A percentile compares a stretch with the other conserved stretches of the same genome.
These are phyloP conservation scores for Leccinum ochraceum DNA, from an alignment of 768 basidiomycete genomes.

Conservation along the genomic window DNA sequence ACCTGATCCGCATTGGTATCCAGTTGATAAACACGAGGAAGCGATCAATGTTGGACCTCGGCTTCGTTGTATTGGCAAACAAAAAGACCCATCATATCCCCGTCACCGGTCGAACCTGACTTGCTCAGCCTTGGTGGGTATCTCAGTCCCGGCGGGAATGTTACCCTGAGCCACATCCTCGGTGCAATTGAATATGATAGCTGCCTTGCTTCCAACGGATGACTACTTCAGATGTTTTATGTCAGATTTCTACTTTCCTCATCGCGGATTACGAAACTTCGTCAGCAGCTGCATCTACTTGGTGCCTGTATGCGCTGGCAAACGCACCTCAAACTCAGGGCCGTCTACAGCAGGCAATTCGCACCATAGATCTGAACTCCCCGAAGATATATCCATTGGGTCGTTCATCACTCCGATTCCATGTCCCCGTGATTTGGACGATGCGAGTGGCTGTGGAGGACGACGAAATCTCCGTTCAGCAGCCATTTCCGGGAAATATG, in stretches of 20 bases:
- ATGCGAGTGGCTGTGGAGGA: slow-evolving; percentile 52
- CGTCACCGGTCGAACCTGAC: slow-evolving; percentile 31
- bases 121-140: slow-evolving; percentile 56
- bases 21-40: slow-evolving; percentile 50
- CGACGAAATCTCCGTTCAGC: slow-evolving; percentile 53
- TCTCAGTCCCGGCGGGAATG: slow-evolving; percentile 3
- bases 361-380: slow-evolving; percentile 25
- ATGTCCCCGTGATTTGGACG: slow-evolving; percentile 58
- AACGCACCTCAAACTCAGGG: slow-evolving; percentile 46
- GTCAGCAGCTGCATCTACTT: slow-evolving; percentile 51
- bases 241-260: slow-evolving; percentile 66
- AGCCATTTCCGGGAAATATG: slow-evolving; percentile 35
- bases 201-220: slow-evolving; percentile 42
- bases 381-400: slow-evolving; percentile 38
- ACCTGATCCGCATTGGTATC: slow-evolving; percentile 54
- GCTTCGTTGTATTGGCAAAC: slow-evolving; percentile 18
- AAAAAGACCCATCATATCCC: slow-evolving; percentile 5
- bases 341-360: slow-evolving; percentile 47
- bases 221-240: slow-evolving; percentile 56
- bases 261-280: slow-evolving; percentile 68
- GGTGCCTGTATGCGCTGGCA: slow-evolving; percentile 61
- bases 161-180: slow-evolving; percentile 2
- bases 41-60: slow-evolving; percentile 34
- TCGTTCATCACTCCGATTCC: slow-evolving; percentile 55
- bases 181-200: slow-evolving; percentile 66